Conservation (phyloP, 139 green algal species). For the Tetraselmis chui region DNA sequence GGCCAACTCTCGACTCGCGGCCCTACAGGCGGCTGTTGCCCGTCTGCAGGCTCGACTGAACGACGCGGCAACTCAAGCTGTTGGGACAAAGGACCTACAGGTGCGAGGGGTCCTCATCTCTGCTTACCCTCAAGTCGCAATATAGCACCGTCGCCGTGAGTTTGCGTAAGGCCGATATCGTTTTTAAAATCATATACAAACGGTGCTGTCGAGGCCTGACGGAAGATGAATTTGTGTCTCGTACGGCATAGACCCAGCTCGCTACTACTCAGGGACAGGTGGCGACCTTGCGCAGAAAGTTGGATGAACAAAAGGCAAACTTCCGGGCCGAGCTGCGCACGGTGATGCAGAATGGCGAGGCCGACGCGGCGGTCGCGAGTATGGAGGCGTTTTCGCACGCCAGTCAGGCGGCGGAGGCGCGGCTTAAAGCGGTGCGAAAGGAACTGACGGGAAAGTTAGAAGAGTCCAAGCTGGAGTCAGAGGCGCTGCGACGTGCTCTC, state of each 20-base stretch:
- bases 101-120: no score
- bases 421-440: not conserved
- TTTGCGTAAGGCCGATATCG: not conserved
- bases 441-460: not conserved
- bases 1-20: not conserved
- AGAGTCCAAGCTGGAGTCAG: not conserved
- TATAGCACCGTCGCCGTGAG: not conserved
- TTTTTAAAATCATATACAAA: not conserved
- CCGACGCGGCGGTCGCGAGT: not conserved
- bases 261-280: not conserved
- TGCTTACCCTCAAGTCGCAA: not conserved
- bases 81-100: not conserved
- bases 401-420: not conserved
- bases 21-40: not conserved
- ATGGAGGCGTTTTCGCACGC: not conserved
- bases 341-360: not conserved
- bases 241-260: not conserved
- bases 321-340: not conserved
- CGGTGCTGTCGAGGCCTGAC: not conserved
- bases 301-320: not conserved
- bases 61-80: not conserved
- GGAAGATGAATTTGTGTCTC: not conserved
- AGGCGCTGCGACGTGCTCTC: not conserved
- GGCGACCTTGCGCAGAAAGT: not conserved
- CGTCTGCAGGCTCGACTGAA: not conserved